These are phyloP conservation scores for Pythium myriotylum DNA, from an alignment of 352 stramenopile species.

Conservation along the genomic window DNA sequence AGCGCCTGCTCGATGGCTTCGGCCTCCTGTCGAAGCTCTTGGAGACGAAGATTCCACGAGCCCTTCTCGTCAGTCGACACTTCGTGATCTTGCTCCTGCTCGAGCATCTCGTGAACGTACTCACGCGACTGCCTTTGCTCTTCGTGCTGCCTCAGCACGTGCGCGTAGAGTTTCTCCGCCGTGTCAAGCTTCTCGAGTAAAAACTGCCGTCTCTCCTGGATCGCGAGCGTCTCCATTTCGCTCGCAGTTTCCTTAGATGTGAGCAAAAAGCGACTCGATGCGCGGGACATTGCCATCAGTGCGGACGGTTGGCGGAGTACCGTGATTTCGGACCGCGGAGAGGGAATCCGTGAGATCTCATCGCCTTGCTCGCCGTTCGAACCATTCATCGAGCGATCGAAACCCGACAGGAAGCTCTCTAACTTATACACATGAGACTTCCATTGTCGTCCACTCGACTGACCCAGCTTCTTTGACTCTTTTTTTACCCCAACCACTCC, in stretches of 20 bases:
- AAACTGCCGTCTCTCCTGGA: slow-evolving; percentile 44
- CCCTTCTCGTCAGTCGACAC: slow-evolving; percentile 14
- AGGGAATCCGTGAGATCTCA: not conserved
- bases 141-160: slow-evolving; percentile 69
- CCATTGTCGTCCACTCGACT: slow-evolving; percentile 34
- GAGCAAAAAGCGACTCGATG: slow-evolving; percentile 36
- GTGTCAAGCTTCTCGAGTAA: slow-evolving; percentile 68
- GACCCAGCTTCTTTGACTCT: too few relatives aligned
- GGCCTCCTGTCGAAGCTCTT: slow-evolving; percentile 36
- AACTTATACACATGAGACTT: slow-evolving; percentile 47
- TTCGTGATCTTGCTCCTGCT: slow-evolving; percentile 48
- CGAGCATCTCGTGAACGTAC: slow-evolving; percentile 59
- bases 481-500: not conserved
- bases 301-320: not conserved
- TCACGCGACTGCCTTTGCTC: slow-evolving; percentile 65
- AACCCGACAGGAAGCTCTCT: slow-evolving; percentile 52
- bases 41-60: slow-evolving; percentile 12
- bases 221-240: slow-evolving; percentile 35
- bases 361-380: not conserved
- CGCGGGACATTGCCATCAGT: slow-evolving; percentile 1
- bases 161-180: slow-evolving; percentile 70
- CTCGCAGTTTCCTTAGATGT: slow-evolving; percentile 10
- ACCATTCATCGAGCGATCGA: slow-evolving; percentile 1
- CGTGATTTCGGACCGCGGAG: not conserved
- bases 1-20: slow-evolving; percentile 34